phyloP scores from a whole-genome alignment of 768 basidiomycete genomes.

The Boletales sp. region DNA sequence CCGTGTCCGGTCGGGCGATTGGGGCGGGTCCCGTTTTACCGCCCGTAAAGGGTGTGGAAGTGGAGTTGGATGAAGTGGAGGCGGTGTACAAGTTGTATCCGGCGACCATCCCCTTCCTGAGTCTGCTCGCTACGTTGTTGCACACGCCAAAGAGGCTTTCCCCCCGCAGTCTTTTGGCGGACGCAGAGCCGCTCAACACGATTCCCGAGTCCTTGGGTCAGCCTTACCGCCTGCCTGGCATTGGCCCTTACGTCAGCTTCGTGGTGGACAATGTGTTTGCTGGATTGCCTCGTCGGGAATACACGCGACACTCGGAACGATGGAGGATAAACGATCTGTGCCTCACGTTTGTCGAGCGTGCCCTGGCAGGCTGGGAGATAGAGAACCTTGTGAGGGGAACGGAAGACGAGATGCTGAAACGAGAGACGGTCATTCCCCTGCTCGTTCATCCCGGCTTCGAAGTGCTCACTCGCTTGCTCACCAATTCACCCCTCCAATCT shows the following conservation, averaged over 20 bases:
- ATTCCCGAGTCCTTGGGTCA: constrained; percentile 79
- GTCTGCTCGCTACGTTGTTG: constrained; percentile 76
- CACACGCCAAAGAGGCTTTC: constrained; percentile 77
- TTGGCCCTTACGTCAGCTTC: constrained; percentile 80
- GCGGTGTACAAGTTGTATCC: constrained; percentile 76
- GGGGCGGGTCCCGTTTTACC: constrained; percentile 37
- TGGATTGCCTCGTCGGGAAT: constrained; percentile 72
- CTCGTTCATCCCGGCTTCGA: constrained; percentile 86
- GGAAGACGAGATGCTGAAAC: constrained; percentile 50
- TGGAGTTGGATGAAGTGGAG: constrained; percentile 88
- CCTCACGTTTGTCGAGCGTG: constrained; percentile 80
- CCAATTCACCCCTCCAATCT: constrained; percentile 65
- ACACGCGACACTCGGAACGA: constrained; percentile 66
- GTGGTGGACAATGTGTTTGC: constrained; percentile 88
- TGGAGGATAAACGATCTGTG: constrained; percentile 88
- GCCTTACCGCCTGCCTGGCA: constrained; percentile 74
- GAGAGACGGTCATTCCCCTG: constrained; percentile 52
- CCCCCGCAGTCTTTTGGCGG: constrained; percentile 53
- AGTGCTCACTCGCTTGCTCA: constrained; percentile 74
- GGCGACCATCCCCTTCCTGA: constrained; percentile 83
- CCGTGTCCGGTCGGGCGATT: constrained; percentile 27
- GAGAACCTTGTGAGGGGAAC: constrained; percentile 60
- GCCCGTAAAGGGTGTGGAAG: constrained; percentile 73
- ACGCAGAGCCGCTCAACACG: constrained; percentile 62
- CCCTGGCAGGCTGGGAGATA: constrained; percentile 77